Conservation (phyloP, 306 rosid species). For the Lathyrus tuberosus region DNA sequence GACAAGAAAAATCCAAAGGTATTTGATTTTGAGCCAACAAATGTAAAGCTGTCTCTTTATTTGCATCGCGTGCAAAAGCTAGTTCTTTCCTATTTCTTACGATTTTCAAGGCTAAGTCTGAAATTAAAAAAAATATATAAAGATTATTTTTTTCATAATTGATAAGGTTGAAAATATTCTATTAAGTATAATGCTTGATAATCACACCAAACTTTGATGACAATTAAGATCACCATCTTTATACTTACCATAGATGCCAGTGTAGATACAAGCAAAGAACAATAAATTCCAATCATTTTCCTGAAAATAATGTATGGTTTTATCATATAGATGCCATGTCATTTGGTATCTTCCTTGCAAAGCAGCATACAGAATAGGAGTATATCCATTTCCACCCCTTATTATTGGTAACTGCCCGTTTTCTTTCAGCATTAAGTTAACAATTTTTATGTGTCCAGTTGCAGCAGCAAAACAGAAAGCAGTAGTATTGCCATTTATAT, state of each 20-base stretch:
- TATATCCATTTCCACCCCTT: slow-evolving; percentile 13
- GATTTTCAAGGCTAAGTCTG: slow-evolving; percentile 37
- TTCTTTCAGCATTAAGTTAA: not conserved
- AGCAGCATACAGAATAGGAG: slow-evolving; percentile 39
- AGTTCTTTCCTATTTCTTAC: not conserved
- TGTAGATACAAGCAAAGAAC: slow-evolving; percentile 40
- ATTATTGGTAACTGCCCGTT: not conserved
- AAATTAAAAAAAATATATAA: not conserved
- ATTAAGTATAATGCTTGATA: no score
- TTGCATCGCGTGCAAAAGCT: slow-evolving; percentile 10
- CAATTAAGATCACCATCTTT: no score
- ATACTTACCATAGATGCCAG: not conserved
- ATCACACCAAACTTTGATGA: no score
- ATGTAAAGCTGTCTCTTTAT: slow-evolving; percentile 38
- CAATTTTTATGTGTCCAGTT: slow-evolving; percentile 21
- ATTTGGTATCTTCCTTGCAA: slow-evolving; percentile 41
- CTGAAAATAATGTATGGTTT: not conserved
- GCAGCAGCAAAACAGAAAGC: slow-evolving; percentile 45
- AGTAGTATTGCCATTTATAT: slow-evolving; percentile 27
- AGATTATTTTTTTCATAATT: not conserved
- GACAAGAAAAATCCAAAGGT: slow-evolving; percentile 18
- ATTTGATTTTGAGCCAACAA: slow-evolving; percentile 31
- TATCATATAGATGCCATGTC: not conserved
- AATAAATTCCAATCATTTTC: not conserved
- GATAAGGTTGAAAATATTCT: no score